Conservation (phyloP, 2,329 filamentous ascomycete genomes). For the Pleoardoris graminearum region DNA sequence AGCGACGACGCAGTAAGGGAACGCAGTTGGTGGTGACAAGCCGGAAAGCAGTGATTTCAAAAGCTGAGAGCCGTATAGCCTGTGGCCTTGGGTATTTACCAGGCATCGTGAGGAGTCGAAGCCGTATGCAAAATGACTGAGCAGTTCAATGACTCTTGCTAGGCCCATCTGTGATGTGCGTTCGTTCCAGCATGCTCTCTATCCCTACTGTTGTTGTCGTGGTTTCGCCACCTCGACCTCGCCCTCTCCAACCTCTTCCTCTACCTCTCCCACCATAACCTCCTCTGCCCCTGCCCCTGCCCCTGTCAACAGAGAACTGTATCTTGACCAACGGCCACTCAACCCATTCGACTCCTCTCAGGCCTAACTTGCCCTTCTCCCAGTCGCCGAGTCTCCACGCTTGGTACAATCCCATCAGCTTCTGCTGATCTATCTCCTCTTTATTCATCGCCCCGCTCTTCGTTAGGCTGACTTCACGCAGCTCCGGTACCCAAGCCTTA, state of each 20-base stretch:
- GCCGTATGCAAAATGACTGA: background rate
- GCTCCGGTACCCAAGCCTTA: conserved; percentile 72
- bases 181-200: conserved; percentile 12
- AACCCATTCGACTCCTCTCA: conserved; percentile 66
- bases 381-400: conserved; percentile 65
- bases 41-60: too few species aligned
- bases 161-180: background rate
- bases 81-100: too few species aligned
- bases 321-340: conserved; percentile 58
- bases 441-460: conserved; percentile 21
- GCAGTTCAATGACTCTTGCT: background rate
- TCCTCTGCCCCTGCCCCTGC: conserved; percentile 31
- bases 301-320: conserved; percentile 43
- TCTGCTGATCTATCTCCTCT: conserved; percentile 43
- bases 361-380: conserved; percentile 59
- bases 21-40: too few species aligned
- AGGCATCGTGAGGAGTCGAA: background rate
- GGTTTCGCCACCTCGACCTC: conserved; percentile 12
- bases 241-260: conserved; percentile 17
- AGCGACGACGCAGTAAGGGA: too few species aligned
- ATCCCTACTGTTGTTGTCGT: conserved; percentile 14
- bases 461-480: conserved; percentile 55
- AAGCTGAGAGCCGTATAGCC: too few species aligned
- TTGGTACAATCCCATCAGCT: conserved; percentile 67
- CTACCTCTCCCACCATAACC: conserved; percentile 21